Evolutionary conservation across 495 filamentous ascomycete genomes (phyloP), one percentile per base, ranked within the genome.

Genomic region (Paragyromitra xinjiangensis): DNA sequence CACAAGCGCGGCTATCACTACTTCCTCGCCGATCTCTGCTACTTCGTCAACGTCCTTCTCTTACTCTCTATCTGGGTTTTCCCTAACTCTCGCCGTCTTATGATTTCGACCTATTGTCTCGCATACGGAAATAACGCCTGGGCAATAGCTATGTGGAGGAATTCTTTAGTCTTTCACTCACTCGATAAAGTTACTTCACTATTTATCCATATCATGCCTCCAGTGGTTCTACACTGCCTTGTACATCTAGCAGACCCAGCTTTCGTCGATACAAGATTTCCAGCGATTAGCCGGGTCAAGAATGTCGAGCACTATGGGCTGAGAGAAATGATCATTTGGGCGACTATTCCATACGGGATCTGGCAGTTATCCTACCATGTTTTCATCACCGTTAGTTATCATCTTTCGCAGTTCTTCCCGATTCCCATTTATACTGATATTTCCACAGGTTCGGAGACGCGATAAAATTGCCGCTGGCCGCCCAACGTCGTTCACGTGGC

Each of bases 161-260:
- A 99, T 83, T 97, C 94, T 24, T 88, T 99, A 84, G 95, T 99
- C 48, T 98, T 99, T 85, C 95, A 99, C 84, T 94, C 92, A 73
- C 90, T 98, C 84, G 95, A 99, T 85, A 99, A 99, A 84, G 73
- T 81, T 76, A 78, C 29, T 53, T 94, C 92, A 83, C 85, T 98
- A 37, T 98, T 99, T 85, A 97, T 99, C 78, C 95, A 99, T 84
- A 97, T 99, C 79, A 98, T 98, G 94, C 95, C 95, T 3, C 95
- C 94, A 61, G 94, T 92, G 8, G 91, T 94, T 26, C 87, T 98
- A 56, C 95, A 99, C 84, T 96, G 93, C 81, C 86, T 98, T 34
- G 92, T 97, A 50, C 95, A 99, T 81, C 86, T 98, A 59, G 86
- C 94, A 24, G 83, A 91, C 3, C 85, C 88, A 12, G 88, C 88